Evolutionary conservation across 805 yeast species (phyloP), one percentile per base, ranked within the genome.

Genomic region (Brettanomyces nanus): DNA sequence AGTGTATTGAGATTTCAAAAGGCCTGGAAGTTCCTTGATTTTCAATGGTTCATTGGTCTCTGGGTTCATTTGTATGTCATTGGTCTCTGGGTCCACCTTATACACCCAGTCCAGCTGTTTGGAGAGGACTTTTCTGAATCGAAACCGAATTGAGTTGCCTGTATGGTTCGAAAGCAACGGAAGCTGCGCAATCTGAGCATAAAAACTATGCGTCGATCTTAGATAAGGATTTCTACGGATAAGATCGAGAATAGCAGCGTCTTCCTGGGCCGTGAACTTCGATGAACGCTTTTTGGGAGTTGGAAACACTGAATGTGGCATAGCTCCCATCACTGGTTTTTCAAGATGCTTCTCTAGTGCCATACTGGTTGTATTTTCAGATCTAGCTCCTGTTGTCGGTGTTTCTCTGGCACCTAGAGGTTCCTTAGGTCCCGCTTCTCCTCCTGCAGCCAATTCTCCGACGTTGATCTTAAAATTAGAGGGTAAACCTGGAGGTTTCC

Each of bases 71-170:
- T 63, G 46, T 28, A 73, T 51, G 32, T 63, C 53, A 23, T 75
- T 75, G 6, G 62, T 57, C 11, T 53, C 47, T 3, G 58, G 60
- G 48, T 70, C 72, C 14, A 70, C 66, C 40, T 70, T 61, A 45
- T 72, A 75, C 17, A 72, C 80, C 43, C 57, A 74, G 2, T 59
- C 62, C 28, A 75, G 45, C 26, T 60, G 52, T 22, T 61, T 56
- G 3, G 66, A 51, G 13, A 75, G 51, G 20, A 67, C 63, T 19
- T 65, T 69, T 45, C 79, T 64, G 49, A 58, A 75, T 50, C 82
- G 66, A 46, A 71, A 82, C 46, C 94, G 68, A 33, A 83, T 75
- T 1, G 89, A 80, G 46, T 83, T 79, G 10, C 87, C 85, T 1
- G 90, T 80, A 59, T 83, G 92, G 36, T 73, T 74, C 17, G 70